These are phyloP conservation scores for Pleurotus cornucopiae DNA, from an alignment of 768 basidiomycete genomes.

Conservation along the genomic window DNA sequence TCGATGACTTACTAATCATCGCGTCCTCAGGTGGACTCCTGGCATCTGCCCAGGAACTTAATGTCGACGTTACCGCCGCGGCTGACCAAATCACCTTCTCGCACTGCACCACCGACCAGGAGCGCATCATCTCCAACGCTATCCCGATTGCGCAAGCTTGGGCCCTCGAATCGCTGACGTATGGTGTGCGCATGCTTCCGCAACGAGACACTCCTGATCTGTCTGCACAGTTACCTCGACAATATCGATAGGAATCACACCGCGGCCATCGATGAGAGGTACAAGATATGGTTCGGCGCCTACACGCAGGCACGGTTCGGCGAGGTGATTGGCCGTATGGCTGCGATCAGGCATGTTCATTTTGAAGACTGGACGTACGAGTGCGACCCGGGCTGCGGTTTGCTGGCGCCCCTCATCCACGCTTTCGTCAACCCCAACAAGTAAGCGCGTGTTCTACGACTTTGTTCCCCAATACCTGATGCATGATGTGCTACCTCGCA, in stretches of 20 bases:
- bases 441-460: not conserved
- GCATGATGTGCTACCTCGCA: not conserved
- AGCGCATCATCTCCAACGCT: not conserved
- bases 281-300: slow-evolving; percentile 2
- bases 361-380: not conserved
- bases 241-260: not conserved
- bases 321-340: not conserved
- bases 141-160: not conserved
- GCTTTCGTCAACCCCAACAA: not conserved
- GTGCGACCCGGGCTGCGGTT: not conserved
- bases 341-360: not conserved
- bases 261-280: not conserved
- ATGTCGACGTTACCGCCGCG: too few species aligned
- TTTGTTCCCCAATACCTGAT: not conserved
- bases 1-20: too few species aligned
- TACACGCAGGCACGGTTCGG: not conserved
- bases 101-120: not conserved
- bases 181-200: not conserved
- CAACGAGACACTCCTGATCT: not conserved
- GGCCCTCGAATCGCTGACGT: not conserved
- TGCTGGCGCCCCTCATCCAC: too few species aligned
- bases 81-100: too few species aligned
- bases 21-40: too few species aligned
- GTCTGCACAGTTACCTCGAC: not conserved
- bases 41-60: too few species aligned